Percentiles rank a stretch among this genome's conserved stretches.
These are phyloP conservation scores for Marchantia paleacea DNA, from an alignment of 225 moss, liverwort and hornwort species.

Conservation along the genomic window DNA sequence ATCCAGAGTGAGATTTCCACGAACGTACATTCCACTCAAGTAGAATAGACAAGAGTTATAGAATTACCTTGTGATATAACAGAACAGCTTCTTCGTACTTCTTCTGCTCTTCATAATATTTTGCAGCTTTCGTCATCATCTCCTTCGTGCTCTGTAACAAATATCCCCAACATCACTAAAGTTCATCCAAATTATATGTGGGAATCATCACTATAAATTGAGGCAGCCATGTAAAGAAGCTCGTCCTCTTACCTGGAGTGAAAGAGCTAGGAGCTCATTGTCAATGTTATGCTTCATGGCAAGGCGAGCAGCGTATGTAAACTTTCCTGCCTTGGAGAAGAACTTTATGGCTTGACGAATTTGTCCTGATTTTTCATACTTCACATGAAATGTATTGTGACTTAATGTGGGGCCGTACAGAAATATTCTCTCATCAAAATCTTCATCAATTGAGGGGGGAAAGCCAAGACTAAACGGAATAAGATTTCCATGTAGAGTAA, in stretches of 20 bases:
- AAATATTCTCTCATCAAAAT: not conserved
- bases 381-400: conserved; percentile 30
- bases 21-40: too few species aligned
- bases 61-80: conserved; percentile 76
- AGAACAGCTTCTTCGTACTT: conserved; percentile 85
- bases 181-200: not conserved
- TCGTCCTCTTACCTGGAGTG: conserved; percentile 66
- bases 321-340: conserved; percentile 71
- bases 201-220: not conserved
- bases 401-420: not conserved
- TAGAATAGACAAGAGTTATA: not conserved
- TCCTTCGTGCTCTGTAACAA: conserved; percentile 68
- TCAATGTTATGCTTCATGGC: conserved; percentile 84
- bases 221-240: not conserved
- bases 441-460: not conserved
- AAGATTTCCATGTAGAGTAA: not conserved
- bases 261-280: conserved; percentile 74
- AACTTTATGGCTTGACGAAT: conserved; percentile 73
- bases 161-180: not conserved
- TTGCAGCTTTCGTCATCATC: conserved; percentile 75
- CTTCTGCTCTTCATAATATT: conserved; percentile 63
- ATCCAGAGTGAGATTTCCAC: too few species aligned
- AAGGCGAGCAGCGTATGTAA: conserved; percentile 73
- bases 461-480: not conserved
- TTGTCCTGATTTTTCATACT: conserved; percentile 84